Evolutionary conservation across 2,329 filamentous ascomycete genomes (phyloP).

Genomic region (Coniochaeta sp.): DNA sequence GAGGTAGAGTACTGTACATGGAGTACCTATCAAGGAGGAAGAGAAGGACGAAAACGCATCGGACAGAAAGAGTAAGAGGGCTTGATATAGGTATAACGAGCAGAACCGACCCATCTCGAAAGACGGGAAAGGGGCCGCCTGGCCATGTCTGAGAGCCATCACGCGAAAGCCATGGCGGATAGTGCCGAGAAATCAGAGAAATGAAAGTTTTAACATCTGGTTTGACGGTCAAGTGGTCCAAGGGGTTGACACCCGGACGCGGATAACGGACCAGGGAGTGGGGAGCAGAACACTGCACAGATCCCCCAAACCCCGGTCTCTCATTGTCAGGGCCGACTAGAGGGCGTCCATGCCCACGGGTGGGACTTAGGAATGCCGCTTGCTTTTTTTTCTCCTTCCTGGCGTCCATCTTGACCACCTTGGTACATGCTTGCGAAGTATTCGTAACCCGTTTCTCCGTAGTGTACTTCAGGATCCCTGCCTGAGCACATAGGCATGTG

Average conservation of each 20-base stretch:
- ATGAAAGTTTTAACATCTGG: slow-evolving; percentile 3
- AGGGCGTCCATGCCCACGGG: background rate
- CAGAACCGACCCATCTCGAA: background rate
- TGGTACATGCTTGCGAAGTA: background rate
- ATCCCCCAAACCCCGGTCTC: slow-evolving; percentile 4
- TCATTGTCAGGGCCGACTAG: background rate
- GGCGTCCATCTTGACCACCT: slow-evolving; percentile 12
- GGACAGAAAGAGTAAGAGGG: background rate
- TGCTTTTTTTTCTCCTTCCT: background rate
- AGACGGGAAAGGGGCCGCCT: background rate
- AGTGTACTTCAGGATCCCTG: background rate
- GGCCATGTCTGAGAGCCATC: slow-evolving; percentile 1
- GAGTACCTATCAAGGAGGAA: background rate
- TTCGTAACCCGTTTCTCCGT: background rate
- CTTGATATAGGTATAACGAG: background rate
- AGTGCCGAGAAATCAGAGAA: background rate
- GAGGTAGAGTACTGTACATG: slow-evolving; percentile 5
- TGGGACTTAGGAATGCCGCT: background rate
- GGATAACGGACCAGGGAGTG: background rate
- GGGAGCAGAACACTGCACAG: slow-evolving; percentile 6
- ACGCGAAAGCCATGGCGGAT: background rate
- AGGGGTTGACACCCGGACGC: slow-evolving; percentile 4
- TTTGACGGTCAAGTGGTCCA: slow-evolving; percentile 10
- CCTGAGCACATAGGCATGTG: slow-evolving; percentile 7
- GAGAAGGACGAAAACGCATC: background rate